phyloP scores from a whole-genome alignment of 306 rosid species.

The Quercus parvula region DNA sequence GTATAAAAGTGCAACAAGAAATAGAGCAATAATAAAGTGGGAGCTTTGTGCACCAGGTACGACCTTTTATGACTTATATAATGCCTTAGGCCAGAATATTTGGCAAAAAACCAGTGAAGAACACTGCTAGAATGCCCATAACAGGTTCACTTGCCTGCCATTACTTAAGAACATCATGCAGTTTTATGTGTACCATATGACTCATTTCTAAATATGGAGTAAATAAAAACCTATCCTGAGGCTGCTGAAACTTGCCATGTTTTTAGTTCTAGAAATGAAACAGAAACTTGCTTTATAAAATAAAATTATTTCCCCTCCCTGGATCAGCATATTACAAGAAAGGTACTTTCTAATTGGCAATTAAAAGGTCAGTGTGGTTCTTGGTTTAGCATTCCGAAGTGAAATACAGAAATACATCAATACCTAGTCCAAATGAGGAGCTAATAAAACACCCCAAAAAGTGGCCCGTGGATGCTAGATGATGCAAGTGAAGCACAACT shows the following conservation, averaged over 20 bases:
- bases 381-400: background rate
- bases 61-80: background rate
- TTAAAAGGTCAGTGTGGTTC: background rate
- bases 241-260: background rate
- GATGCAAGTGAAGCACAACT: constrained; percentile 4
- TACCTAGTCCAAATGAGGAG: background rate
- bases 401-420: background rate
- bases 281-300: background rate
- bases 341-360: background rate
- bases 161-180: too few relatives aligned
- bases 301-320: background rate
- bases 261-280: background rate
- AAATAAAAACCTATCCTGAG: background rate
- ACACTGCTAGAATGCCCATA: background rate
- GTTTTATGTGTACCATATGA: too few relatives aligned
- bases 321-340: background rate
- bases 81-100: background rate
- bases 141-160: too few relatives aligned
- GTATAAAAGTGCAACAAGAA: background rate
- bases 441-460: background rate
- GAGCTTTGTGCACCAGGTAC: too few relatives aligned
- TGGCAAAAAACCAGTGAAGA: background rate
- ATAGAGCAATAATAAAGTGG: background rate
- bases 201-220: background rate
- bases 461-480: background rate